phyloP scores from a whole-genome alignment of 1,284 basidiomycete species.

The Ganoderma meredithae region DNA sequence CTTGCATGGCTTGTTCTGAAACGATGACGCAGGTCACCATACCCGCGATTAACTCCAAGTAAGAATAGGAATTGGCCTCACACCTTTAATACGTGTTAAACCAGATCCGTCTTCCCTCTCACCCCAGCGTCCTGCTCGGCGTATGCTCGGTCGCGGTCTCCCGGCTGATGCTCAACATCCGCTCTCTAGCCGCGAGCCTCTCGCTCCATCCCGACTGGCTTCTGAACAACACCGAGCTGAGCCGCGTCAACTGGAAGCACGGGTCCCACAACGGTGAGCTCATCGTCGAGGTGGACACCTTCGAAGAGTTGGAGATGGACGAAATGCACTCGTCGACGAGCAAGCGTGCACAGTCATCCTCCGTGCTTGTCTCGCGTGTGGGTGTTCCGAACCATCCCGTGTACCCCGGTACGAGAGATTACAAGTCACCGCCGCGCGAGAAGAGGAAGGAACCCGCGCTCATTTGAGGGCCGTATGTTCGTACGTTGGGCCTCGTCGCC shows the following conservation, averaged over 20 bases:
- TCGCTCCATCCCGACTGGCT: conserved; percentile 39
- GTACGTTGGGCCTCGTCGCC: no score
- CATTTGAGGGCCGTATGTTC: conserved; percentile 5
- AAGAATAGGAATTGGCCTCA: not conserved
- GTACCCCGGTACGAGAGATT: conserved; percentile 29
- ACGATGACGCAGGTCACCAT: conserved; percentile 28
- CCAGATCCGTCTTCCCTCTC: not conserved
- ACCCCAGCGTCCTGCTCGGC: conserved; percentile 35
- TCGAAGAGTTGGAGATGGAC: conserved; percentile 29
- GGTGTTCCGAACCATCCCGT: conserved; percentile 30
- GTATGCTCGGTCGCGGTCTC: conserved; percentile 40
- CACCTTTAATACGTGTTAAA: no score
- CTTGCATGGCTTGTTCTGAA: not conserved
- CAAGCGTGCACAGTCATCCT: conserved; percentile 16
- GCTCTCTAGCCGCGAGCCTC: conserved; percentile 40
- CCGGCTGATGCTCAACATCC: conserved; percentile 42
- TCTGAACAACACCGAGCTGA: conserved; percentile 42
- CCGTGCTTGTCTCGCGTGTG: conserved; percentile 27
- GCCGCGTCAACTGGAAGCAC: conserved; percentile 38
- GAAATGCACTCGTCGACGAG: conserved; percentile 15
- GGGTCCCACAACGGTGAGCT: conserved; percentile 37
- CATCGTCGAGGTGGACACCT: conserved; percentile 37
- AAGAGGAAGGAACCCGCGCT: conserved; percentile 18
- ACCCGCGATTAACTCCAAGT: conserved; percentile 39
- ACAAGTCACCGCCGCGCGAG: conserved; percentile 24